Evolutionary conservation across 495 filamentous ascomycete species (phyloP).

Genomic region (Aspergillus wentii): DNA sequence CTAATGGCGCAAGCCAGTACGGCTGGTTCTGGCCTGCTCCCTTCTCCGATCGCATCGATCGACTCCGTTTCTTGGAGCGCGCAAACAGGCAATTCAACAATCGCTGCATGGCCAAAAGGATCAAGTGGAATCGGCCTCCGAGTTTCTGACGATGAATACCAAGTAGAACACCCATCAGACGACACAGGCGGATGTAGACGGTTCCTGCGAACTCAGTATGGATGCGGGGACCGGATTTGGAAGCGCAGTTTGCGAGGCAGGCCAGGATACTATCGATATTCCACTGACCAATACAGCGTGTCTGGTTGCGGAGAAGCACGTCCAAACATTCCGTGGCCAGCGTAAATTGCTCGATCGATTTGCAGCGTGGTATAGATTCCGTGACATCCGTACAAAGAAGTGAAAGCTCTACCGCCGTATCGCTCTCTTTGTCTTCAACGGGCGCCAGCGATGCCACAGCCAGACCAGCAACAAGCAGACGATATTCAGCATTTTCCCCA

Average conservation of each 20-base stretch:
- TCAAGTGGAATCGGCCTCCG: constrained; percentile 65
- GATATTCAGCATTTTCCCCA: constrained; percentile 25
- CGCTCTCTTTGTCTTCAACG: constrained; percentile 37
- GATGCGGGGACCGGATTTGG: constrained; percentile 33
- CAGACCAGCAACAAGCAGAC: constrained; percentile 33
- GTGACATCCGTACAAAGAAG: constrained; percentile 28
- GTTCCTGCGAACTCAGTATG: constrained; percentile 37
- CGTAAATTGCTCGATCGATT: constrained; percentile 48
- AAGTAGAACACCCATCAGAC: constrained; percentile 50
- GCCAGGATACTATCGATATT: constrained; percentile 63
- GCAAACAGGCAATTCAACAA: constrained; percentile 62
- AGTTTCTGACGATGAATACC: constrained; percentile 60
- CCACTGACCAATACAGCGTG: constrained; percentile 57
- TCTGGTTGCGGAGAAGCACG: constrained; percentile 52
- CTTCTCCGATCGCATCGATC: constrained; percentile 28
- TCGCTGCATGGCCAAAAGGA: constrained; percentile 56
- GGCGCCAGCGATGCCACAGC: constrained; percentile 27
- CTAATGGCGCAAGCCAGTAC: constrained; percentile 42
- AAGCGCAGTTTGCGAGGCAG: constrained; percentile 50
- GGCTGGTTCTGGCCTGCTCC: constrained; percentile 23
- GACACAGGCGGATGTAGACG: constrained; percentile 59
- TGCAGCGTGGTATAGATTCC: constrained; percentile 27
- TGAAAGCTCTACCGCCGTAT: constrained; percentile 30
- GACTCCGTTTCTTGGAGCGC: constrained; percentile 40
- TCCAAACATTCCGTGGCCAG: constrained; percentile 50